These are phyloP conservation scores for Cicer chorassanicum DNA, from an alignment of 306 rosid species.

Conservation along the genomic window DNA sequence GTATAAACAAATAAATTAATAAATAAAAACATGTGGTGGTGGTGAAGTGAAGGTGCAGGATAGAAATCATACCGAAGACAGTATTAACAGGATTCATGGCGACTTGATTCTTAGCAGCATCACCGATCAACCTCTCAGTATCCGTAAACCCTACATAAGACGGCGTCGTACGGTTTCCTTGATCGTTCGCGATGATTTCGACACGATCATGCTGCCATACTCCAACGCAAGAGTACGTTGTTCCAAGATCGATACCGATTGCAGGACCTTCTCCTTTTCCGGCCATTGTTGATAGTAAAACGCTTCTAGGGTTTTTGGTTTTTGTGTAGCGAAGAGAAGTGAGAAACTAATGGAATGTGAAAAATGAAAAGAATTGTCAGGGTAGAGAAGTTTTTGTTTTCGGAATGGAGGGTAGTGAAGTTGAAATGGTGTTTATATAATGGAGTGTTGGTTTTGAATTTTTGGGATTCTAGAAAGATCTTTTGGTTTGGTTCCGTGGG, in stretches of 20 bases:
- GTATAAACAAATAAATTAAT: not conserved
- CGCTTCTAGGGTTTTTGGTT: not conserved
- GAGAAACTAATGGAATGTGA: too few species aligned
- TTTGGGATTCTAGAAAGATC: slow-evolving; percentile 42
- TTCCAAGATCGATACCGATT: slow-evolving; percentile 71
- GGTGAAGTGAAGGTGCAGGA: not conserved
- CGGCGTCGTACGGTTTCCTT: slow-evolving; percentile 70
- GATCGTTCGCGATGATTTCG: slow-evolving; percentile 73
- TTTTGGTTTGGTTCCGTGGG: not conserved
- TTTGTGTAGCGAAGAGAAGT: not conserved
- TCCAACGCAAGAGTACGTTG: slow-evolving; percentile 74
- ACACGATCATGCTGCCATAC: slow-evolving; percentile 77
- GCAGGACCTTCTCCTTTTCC: slow-evolving; percentile 70
- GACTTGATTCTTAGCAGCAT: slow-evolving; percentile 78
- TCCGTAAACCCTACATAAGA: slow-evolving; percentile 69
- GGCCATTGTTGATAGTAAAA: slow-evolving; percentile 48
- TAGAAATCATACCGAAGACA: slow-evolving; percentile 54
- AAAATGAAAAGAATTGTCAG: not conserved
- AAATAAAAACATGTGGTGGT: not conserved
- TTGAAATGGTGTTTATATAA: not conserved
- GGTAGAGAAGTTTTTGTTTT: not conserved
- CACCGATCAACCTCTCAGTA: slow-evolving; percentile 66
- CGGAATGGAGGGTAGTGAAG: not conserved
- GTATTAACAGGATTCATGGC: slow-evolving; percentile 77
- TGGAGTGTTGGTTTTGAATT: not conserved